A percentile compares a stretch with the other conserved stretches of the same genome.
These are phyloP conservation scores for Kwoniella heveanensis DNA, from an alignment of 768 basidiomycete species.

Conservation along the genomic window DNA sequence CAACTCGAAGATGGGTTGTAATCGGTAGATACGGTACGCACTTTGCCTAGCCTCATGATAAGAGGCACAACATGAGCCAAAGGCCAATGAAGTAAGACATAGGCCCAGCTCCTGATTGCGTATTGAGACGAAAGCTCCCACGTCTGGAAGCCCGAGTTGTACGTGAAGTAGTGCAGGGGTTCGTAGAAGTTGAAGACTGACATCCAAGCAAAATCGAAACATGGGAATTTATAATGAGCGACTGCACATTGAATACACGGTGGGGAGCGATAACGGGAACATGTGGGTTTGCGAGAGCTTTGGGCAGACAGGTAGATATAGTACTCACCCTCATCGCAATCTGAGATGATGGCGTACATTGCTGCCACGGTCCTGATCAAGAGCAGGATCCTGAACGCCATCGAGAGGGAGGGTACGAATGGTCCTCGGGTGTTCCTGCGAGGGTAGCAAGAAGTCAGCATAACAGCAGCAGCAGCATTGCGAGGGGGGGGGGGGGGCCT, in stretches of 20 bases:
- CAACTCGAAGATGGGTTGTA: background rate
- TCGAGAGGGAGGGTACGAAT: conserved; percentile 80
- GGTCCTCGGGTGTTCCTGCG: conserved; percentile 60
- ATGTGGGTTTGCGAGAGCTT: too few species aligned
- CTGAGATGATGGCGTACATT: conserved; percentile 93
- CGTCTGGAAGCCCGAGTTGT: conserved; percentile 90
- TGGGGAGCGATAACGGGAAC: too few species aligned
- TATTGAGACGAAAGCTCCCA: conserved; percentile 93
- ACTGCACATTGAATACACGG: too few species aligned
- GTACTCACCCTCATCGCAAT: conserved; percentile 91
- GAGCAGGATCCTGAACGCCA: conserved; percentile 80
- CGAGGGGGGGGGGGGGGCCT: too few species aligned
- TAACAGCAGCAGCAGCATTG: background rate
- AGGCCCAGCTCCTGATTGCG: conserved; percentile 93
- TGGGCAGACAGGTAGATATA: too few species aligned
- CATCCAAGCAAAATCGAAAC: background rate
- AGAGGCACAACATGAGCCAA: conserved; percentile 61
- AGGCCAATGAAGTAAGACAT: conserved; percentile 76
- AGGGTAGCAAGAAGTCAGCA: background rate
- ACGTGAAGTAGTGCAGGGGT: conserved; percentile 85
- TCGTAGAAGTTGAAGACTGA: conserved; percentile 97
- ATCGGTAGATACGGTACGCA: conserved; percentile 51
- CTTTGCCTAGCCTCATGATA: conserved; percentile 66
- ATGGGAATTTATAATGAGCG: too few species aligned
- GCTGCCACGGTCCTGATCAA: conserved; percentile 78